Evolutionary conservation across 148 eudicot species (phyloP).

Genomic region (Rhododendron griersonianum): DNA sequence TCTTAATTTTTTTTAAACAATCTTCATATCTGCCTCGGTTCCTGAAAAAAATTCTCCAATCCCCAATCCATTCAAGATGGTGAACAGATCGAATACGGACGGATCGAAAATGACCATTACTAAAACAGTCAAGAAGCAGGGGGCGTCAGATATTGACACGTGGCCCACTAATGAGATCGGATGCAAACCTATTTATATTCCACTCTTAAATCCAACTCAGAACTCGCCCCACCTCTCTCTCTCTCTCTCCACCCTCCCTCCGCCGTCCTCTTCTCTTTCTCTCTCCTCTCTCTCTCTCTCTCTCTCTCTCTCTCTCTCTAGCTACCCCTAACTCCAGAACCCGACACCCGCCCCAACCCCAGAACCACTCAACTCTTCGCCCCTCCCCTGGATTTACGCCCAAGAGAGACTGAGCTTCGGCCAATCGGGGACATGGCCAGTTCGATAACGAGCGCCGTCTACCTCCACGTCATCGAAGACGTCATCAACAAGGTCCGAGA

Average conservation of each 20-base stretch:
- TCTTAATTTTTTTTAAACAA: too few relatives aligned
- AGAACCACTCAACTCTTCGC: neutral
- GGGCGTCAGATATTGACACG: constrained; percentile 18
- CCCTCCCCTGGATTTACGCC: too few relatives aligned
- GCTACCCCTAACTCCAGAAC: neutral
- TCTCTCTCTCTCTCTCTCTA: constrained; percentile 18
- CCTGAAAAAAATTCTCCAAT: too few relatives aligned
- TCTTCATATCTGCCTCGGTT: too few relatives aligned
- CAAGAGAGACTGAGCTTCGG: neutral
- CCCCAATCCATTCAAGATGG: too few relatives aligned
- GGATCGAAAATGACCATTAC: too few relatives aligned
- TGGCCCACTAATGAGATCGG: constrained; percentile 42
- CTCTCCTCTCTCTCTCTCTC: constrained; percentile 14
- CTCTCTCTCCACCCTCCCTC: constrained; percentile 6
- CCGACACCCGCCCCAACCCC: neutral
- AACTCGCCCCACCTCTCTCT: constrained; percentile 36
- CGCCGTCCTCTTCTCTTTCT: neutral
- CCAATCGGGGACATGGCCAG: constrained; percentile 39
- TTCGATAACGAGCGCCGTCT: constrained; percentile 68
- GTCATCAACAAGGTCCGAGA: constrained; percentile 90
- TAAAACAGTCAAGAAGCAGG: neutral
- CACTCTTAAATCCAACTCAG: constrained; percentile 31
- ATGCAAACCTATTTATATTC: constrained; percentile 99
- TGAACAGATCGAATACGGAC: too few relatives aligned
- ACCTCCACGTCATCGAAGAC: constrained; percentile 79